Conservation (phyloP, 2,329 filamentous ascomycete species). For the Colletotrichum cuscutae region DNA sequence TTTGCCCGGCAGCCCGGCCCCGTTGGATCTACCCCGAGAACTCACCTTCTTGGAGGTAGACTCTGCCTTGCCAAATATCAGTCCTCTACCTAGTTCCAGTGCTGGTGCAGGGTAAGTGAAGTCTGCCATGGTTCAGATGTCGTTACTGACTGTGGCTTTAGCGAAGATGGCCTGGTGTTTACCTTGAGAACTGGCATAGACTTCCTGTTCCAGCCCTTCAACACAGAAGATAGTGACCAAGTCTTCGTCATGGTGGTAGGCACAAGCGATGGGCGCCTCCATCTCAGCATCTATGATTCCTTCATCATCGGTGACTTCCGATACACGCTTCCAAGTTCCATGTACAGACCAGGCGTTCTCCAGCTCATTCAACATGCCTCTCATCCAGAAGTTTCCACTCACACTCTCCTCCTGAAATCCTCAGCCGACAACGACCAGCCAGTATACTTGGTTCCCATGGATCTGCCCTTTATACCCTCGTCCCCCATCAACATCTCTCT, state of each 20-base stretch:
- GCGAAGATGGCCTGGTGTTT: constrained; percentile 70
- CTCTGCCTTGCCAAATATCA: constrained; percentile 79
- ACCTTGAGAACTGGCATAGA: constrained; percentile 77
- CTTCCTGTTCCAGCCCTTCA: constrained; percentile 72
- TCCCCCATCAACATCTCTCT: constrained; percentile 85
- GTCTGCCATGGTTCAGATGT: not conserved
- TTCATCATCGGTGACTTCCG: constrained; percentile 79
- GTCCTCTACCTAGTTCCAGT: constrained; percentile 70
- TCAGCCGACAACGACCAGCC: constrained; percentile 51
- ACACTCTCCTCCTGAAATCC: constrained; percentile 73
- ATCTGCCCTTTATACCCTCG: constrained; percentile 83
- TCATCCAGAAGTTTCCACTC: constrained; percentile 79
- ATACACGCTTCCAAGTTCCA: constrained; percentile 51
- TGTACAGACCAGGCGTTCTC: constrained; percentile 41
- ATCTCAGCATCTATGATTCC: constrained; percentile 87
- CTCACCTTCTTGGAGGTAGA: constrained; percentile 82
- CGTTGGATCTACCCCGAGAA: constrained; percentile 73
- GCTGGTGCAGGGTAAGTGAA: constrained; percentile 69
- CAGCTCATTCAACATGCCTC: constrained; percentile 72
- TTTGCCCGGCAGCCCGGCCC: constrained; percentile 38
- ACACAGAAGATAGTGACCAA: constrained; percentile 74
- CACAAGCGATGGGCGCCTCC: constrained; percentile 75
- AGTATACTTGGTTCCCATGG: constrained; percentile 77
- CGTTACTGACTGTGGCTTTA: constrained; percentile 37
- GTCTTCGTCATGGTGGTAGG: constrained; percentile 84